phyloP scores from a whole-genome alignment of 1,139 yeast genomes.

The Geotrichum histeridarum region DNA sequence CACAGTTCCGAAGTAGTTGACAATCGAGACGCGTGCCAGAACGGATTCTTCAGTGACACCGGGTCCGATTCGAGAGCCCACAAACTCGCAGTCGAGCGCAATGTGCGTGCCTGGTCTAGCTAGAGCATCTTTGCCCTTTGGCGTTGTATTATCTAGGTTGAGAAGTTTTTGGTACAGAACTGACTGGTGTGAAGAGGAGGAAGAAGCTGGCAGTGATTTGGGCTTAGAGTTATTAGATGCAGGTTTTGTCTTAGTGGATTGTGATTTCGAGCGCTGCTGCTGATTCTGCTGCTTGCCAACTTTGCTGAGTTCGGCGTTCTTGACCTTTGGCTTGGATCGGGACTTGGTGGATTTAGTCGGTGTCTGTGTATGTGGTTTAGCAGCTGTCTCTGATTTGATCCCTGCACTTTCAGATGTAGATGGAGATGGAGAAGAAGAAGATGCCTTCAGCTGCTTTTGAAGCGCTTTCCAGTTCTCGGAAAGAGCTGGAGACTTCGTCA shows the following conservation, averaged over 20 bases:
- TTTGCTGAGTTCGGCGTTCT: no score
- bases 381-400: neutral
- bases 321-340: neutral
- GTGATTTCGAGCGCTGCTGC: neutral
- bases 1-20: slow-evolving; percentile 71
- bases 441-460: slow-evolving; percentile 14
- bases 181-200: neutral
- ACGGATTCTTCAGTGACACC: slow-evolving; percentile 49
- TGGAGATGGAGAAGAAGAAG: neutral
- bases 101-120: slow-evolving; percentile 55
- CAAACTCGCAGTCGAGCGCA: slow-evolving; percentile 92
- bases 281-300: neutral
- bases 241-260: neutral
- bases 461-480: slow-evolving; percentile 27
- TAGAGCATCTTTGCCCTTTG: slow-evolving; percentile 17
- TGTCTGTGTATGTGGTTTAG: neutral
- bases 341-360: no score
- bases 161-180: slow-evolving; percentile 4
- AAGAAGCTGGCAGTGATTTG: neutral
- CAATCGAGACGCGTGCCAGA: slow-evolving; percentile 81
- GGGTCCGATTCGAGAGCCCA: slow-evolving; percentile 44
- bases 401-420: neutral
- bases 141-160: slow-evolving; percentile 11
- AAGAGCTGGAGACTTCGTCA: slow-evolving; percentile 11
- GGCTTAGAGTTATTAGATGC: neutral